Conservation (phyloP, 805 yeast genomes). For the Dipodascus geniculatus region DNA sequence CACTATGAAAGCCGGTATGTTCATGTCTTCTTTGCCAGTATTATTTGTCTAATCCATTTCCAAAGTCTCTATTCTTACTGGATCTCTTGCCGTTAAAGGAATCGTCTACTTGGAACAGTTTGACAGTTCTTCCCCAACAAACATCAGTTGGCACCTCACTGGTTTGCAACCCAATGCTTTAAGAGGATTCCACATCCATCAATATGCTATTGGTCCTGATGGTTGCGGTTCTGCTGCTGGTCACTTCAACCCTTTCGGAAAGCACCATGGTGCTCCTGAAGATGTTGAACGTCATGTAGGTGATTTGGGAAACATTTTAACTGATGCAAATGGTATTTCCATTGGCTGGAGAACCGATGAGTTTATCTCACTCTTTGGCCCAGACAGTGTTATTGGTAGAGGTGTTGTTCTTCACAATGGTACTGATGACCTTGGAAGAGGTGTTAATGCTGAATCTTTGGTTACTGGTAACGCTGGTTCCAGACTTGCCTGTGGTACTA, state of each 20-base stretch:
- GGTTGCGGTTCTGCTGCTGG: slow-evolving; percentile 99
- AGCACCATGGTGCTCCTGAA: slow-evolving; percentile 82
- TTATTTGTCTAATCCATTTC: not conserved
- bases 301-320: slow-evolving; percentile 88
- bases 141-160: slow-evolving; percentile 73
- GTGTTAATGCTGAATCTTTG: slow-evolving; percentile 81
- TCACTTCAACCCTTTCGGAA: slow-evolving; percentile 84
- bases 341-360: slow-evolving; percentile 77
- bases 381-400: slow-evolving; percentile 84
- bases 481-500: slow-evolving; percentile 98
- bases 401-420: slow-evolving; percentile 92
- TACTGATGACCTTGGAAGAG: slow-evolving; percentile 87
- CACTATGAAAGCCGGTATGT: not conserved
- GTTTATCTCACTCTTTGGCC: slow-evolving; percentile 73
- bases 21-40: not conserved
- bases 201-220: slow-evolving; percentile 97
- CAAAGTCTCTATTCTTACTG: slow-evolving; percentile 88
- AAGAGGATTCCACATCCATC: slow-evolving; percentile 97
- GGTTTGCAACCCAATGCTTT: slow-evolving; percentile 83
- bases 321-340: slow-evolving; percentile 83
- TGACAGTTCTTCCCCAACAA: slow-evolving; percentile 70
- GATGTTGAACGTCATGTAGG: slow-evolving; percentile 72
- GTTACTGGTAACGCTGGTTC: slow-evolving; percentile 97
- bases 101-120: slow-evolving; percentile 77
- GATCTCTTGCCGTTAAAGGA: slow-evolving; percentile 85